Evolutionary conservation across 176 grass and related monocot species (phyloP).

Genomic region (Eremochloa ophiuroides): DNA sequence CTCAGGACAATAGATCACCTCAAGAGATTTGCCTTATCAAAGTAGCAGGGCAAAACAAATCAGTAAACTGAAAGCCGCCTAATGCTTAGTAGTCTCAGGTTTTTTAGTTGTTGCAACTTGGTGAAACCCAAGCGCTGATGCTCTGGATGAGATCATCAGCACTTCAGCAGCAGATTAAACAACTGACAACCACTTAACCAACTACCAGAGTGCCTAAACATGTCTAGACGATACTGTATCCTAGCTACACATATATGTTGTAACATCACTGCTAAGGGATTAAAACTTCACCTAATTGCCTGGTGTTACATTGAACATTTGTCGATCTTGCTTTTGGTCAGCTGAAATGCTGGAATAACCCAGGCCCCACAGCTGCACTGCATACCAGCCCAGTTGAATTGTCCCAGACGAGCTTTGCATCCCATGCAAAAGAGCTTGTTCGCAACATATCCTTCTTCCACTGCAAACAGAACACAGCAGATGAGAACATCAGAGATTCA

Average conservation of each 20-base stretch:
- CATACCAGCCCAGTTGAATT: conserved; percentile 88
- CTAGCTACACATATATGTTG: conserved; percentile 1
- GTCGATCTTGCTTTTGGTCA: conserved; percentile 74
- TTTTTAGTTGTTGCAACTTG: neutral
- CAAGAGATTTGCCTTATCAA: neutral
- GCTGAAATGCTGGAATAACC: conserved; percentile 90
- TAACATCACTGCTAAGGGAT: conserved; percentile 1
- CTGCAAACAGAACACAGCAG: conserved; percentile 24
- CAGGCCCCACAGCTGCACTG: conserved; percentile 80
- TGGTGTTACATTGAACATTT: conserved; percentile 45
- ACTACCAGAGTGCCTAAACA: neutral
- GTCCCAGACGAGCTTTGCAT: conserved; percentile 81
- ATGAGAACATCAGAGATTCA: neutral
- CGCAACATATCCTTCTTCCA: conserved; percentile 60
- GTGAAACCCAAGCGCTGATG: neutral
- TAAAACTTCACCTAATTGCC: neutral
- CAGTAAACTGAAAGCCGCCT: neutral
- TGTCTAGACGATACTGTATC: neutral
- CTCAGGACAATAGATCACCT: neutral
- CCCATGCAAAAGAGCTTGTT: conserved; percentile 83
- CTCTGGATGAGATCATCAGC: neutral
- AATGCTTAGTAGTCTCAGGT: neutral
- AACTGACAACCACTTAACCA: neutral
- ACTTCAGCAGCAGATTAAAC: neutral
- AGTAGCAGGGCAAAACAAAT: neutral